Evolutionary conservation across 805 yeast species (phyloP), one percentile per base, ranked within the genome.

Genomic region (Kuraishia ogatae): DNA sequence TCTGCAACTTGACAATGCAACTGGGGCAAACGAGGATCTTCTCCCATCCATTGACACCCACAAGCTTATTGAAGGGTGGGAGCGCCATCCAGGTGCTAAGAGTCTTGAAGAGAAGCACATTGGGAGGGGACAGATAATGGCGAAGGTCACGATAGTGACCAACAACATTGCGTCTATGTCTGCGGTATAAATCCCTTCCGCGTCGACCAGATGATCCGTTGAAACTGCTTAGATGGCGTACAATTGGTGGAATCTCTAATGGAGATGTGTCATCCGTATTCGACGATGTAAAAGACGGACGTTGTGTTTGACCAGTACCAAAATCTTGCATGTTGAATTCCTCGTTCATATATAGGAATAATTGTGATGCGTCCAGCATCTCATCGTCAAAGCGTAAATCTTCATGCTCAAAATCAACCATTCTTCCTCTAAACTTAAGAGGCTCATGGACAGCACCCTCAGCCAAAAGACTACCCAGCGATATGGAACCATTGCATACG

Each of bases 71-170:
- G 55, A 70, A 67, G 3, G 74, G 74, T 0, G 73, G 72, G 19
- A 70, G 58, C 17, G 64, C 68, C 60, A 67, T 69, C 74, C 74
- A 70, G 55, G 65, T 68, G 2, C 69, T 60, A 22, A 70, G 56
- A 11, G 65, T 56, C 54, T 67, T 68, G 54, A 57, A 64, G 6
- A 60, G 53, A 7, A 62, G 62, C 8, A 64, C 62, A 48, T 62
- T 64, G 48, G 64, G 62, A 17, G 66, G 66, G 52, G 65, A 62
- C 54, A 61, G 60, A 47, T 57, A 52, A 24, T 66, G 57, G 19
- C 62, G 58, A 47, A 62, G 64, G 53, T 66, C 67, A 28, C 67
- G 64, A 2, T 68, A 23, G 4, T 71, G 67, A 0, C 66, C 56
- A 11, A 3, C 46, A 51, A 21, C 21, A 15, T 43, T 52, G 19